phyloP scores from a whole-genome alignment of 1,139 yeast species.

The Zygoascus sp. region DNA sequence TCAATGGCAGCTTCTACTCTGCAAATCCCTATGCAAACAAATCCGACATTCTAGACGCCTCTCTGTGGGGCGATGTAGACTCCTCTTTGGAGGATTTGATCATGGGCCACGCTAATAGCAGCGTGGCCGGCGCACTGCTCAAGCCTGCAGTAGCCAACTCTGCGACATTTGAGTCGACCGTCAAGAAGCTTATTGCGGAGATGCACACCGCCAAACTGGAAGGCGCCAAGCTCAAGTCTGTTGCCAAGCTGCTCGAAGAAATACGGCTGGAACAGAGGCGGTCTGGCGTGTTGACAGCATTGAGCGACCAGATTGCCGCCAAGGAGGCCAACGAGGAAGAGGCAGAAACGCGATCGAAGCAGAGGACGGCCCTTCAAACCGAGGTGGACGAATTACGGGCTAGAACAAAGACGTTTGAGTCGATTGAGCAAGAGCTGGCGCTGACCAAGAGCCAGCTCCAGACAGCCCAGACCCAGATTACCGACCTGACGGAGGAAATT shows the following conservation, averaged over 20 bases:
- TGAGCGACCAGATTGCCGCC: conserved; percentile 23
- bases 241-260: conserved; percentile 38
- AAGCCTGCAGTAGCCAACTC: conserved; percentile 58
- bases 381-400: conserved; percentile 11
- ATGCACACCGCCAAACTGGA: conserved; percentile 45
- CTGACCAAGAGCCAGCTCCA: conserved; percentile 13
- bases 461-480: conserved; percentile 23
- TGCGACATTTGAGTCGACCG: conserved; percentile 47
- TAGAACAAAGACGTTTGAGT: conserved; percentile 9
- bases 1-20: neutral
- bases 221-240: conserved; percentile 42
- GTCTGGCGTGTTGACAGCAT: conserved; percentile 17
- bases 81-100: conserved; percentile 58
- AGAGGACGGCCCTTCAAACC: conserved; percentile 6
- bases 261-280: conserved; percentile 26
- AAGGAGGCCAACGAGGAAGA: conserved; percentile 26
- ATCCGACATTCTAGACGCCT: conserved; percentile 52
- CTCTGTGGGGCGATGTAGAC: conserved; percentile 74
- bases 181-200: conserved; percentile 45
- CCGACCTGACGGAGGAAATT: conserved; percentile 19
- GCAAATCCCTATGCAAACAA: conserved; percentile 7
- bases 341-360: conserved; percentile 17
- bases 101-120: conserved; percentile 51
- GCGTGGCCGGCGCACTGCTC: conserved; percentile 58
- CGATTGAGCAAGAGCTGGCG: conserved; percentile 13